phyloP scores from a whole-genome alignment of 2,329 filamentous ascomycete species.

The Septoria petroselini region DNA sequence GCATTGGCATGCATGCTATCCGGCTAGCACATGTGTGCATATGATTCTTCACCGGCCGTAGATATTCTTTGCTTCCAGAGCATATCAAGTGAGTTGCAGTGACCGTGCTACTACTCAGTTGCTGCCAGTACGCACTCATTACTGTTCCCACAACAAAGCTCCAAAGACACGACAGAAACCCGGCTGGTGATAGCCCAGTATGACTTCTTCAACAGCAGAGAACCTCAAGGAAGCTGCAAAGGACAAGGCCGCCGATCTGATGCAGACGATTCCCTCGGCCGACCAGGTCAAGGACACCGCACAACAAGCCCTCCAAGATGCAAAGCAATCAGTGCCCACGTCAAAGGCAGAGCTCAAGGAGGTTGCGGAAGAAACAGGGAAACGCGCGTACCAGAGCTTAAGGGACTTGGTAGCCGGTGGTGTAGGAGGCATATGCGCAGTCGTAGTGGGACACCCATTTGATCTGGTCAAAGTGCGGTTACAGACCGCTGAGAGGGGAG shows the following conservation, averaged over 20 bases:
- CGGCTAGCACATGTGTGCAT: too few relatives aligned
- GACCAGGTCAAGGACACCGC: constrained; percentile 21
- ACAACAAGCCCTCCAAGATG: constrained; percentile 23
- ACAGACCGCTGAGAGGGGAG: constrained; percentile 91
- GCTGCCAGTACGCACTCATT: too few relatives aligned
- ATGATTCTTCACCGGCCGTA: too few relatives aligned
- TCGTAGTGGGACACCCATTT: constrained; percentile 90
- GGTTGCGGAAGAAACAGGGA: constrained; percentile 51
- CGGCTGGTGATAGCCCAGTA: constrained; percentile 18
- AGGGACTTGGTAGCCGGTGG: constrained; percentile 85
- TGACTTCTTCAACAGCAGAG: constrained; percentile 20
- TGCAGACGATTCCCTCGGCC: constrained; percentile 21
- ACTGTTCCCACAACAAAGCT: too few relatives aligned
- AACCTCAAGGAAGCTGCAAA: constrained; percentile 25
- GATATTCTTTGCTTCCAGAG: too few relatives aligned
- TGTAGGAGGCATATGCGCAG: constrained; percentile 89
- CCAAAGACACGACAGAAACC: not conserved
- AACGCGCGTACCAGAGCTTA: constrained; percentile 60
- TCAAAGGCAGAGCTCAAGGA: constrained; percentile 51
- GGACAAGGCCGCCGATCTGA: constrained; percentile 23
- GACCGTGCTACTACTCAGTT: too few relatives aligned
- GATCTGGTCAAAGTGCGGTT: constrained; percentile 96
- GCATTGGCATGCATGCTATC: too few relatives aligned
- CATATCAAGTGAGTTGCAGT: too few relatives aligned
- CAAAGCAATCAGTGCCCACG: constrained; percentile 24